A percentile compares a stretch with the other conserved stretches of the same genome.
Evolutionary conservation across 169 alveolate genomes (phyloP).

Genomic region (Amoebophrya sp.): DNA sequence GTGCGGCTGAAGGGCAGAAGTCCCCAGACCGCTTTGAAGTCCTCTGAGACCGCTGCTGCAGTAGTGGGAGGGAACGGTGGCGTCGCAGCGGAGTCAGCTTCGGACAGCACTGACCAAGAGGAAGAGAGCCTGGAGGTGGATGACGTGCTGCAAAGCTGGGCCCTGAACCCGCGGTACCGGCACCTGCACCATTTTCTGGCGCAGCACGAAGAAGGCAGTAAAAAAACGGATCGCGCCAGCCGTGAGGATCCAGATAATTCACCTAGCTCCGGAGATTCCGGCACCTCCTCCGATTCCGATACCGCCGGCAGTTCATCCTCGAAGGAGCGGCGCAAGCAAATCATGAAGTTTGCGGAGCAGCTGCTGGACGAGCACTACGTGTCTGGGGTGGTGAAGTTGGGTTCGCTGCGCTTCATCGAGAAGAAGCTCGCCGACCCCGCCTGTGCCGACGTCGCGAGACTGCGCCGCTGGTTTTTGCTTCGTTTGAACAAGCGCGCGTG

Average conservation of each 20-base stretch:
- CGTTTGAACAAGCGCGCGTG: no score
- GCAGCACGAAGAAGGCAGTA: background rate
- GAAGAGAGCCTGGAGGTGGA: no score
- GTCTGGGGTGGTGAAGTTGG: background rate
- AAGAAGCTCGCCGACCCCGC: no score
- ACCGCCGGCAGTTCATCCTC: background rate
- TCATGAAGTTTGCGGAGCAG: background rate
- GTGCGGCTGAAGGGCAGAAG: background rate
- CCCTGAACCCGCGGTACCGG: background rate
- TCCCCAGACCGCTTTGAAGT: no score
- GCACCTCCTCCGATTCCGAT: background rate
- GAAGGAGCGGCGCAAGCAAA: background rate
- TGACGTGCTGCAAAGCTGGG: background rate
- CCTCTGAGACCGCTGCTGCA: no score
- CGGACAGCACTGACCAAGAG: no score
- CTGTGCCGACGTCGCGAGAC: no score
- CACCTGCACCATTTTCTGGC: background rate
- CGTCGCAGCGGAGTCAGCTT: no score
- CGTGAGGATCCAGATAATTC: background rate
- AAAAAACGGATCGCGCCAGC: no score
- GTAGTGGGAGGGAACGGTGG: background rate
- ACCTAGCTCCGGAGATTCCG: background rate
- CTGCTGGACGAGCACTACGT: background rate
- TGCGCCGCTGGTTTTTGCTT: no score
- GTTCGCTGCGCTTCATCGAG: background rate